Base-by-base conservation (phyloP, 139 green algal genomes). In the Tetraselmis striata region DNA sequence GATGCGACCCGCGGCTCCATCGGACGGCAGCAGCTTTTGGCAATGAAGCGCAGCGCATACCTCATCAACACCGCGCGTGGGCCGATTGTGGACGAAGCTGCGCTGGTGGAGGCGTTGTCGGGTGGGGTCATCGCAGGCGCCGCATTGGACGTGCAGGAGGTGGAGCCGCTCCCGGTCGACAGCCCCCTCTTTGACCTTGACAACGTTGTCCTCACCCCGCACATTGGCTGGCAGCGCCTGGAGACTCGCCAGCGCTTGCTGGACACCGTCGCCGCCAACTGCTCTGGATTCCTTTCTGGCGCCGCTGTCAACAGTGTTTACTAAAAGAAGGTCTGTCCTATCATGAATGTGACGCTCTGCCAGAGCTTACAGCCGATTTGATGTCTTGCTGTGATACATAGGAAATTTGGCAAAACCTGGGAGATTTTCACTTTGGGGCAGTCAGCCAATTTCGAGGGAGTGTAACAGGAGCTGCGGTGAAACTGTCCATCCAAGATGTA, bases 31-130 rank as follows among this genome's bases (percentile, higher is more conserved):
- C 28, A 67, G 28, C 29, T 88, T 11, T 27, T n/a, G 59, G 11
- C 23, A 25, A 88, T 88, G 84, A 88, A 88, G 74, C 59, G 25
- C 1, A 88, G 77, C 23, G 81, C 81, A 1, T 85, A 84, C 59
- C 28, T 88, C 31, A 85, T 88, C 29, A 88, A 88, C 79, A 88
- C 84, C 29, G 84, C 84, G 29, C 67, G 84, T 2, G 84, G 84
- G 24, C 74, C 59, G 1, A 82, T 88, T 24, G 32, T 83, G 2
- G 75, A 84, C 75, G 81, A 88, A 45, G 30, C 18, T 0, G 84
- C 81, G 25, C 77, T 88, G 22, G 45, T 80, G 1, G 31, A 80
- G 25, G 81, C 78, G 29, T 58, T 88, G 1, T 31, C 78, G 22
- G 28, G 59, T n/a, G 79, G 79, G 2, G 77, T 30, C 75, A 88